phyloP scores from a whole-genome alignment of 2,329 filamentous ascomycete species.

The Fusarium robinianum region DNA sequence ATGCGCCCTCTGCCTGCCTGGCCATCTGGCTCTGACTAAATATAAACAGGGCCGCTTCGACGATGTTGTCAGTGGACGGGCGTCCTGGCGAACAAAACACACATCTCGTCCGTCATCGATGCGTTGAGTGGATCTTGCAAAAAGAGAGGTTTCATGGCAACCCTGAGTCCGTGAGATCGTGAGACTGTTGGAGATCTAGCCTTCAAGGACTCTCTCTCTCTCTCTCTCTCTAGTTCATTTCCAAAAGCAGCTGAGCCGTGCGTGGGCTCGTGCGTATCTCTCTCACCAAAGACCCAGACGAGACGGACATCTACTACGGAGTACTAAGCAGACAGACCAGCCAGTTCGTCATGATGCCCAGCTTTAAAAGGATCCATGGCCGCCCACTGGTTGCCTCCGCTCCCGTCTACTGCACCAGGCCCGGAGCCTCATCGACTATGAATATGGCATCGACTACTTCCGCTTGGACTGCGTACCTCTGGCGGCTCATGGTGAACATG shows the following conservation, averaged over 20 bases:
- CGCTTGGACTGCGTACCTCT: conserved; percentile 30
- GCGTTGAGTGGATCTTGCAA: no score
- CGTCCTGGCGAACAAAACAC: neutral
- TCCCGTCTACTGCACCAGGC: conserved; percentile 19
- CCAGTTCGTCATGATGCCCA: conserved; percentile 33
- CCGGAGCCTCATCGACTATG: conserved; percentile 24
- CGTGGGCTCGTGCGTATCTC: no score
- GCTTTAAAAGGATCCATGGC: conserved; percentile 30
- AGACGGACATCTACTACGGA: no score
- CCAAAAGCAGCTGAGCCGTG: neutral
- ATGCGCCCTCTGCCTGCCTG: conserved; percentile 33
- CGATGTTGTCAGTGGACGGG: conserved; percentile 22
- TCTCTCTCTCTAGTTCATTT: no score
- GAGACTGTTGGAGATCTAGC: no score
- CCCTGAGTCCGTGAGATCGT: no score
- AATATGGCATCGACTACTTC: conserved; percentile 27
- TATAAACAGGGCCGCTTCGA: conserved; percentile 31
- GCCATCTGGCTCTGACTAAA: conserved; percentile 29
- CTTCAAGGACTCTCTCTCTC: conserved; percentile 4
- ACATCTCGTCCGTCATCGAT: no score
- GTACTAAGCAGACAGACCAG: no score
- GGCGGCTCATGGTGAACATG: conserved; percentile 30
- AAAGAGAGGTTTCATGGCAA: no score
- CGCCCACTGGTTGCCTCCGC: conserved; percentile 14
- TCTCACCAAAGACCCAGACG: no score